phyloP scores from a whole-genome alignment of 176 grass and related monocot genomes.

The Ananas comosus region DNA sequence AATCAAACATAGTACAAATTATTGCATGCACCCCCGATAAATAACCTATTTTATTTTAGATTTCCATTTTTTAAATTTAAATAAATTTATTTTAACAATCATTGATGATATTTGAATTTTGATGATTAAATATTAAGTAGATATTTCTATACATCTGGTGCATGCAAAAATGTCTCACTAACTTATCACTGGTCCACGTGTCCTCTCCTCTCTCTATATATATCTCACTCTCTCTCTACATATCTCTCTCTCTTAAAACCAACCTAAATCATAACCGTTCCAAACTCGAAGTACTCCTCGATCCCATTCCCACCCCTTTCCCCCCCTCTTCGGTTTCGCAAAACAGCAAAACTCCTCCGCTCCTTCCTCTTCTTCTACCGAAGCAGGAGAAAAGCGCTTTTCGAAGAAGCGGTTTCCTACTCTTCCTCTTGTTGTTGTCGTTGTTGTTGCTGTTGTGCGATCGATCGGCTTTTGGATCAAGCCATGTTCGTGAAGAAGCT shows the following conservation, averaged over 20 bases:
- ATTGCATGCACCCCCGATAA: too few relatives aligned
- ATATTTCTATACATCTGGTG: too few relatives aligned
- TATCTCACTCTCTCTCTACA: background rate
- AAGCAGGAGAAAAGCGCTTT: background rate
- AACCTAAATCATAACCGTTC: background rate
- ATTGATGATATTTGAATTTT: too few relatives aligned
- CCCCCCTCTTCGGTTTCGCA: constrained; percentile 27
- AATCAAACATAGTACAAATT: too few relatives aligned
- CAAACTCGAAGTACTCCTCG: too few relatives aligned
- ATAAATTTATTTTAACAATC: too few relatives aligned
- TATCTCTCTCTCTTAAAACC: background rate
- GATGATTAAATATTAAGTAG: too few relatives aligned
- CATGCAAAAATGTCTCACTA: background rate
- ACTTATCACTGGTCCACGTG: background rate
- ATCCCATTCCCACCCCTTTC: background rate
- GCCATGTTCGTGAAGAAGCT: constrained; percentile 78
- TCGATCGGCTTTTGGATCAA: background rate
- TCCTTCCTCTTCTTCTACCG: background rate
- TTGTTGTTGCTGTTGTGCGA: too few relatives aligned
- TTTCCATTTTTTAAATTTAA: too few relatives aligned
- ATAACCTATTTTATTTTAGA: too few relatives aligned
- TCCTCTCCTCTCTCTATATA: background rate
- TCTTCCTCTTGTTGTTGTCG: too few relatives aligned
- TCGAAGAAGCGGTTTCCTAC: too few relatives aligned
- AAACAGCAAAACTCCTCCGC: constrained; percentile 4